A percentile compares a stretch with the other conserved stretches of the same genome.
Evolutionary conservation across 192 early-diverging fungal species (phyloP).

Genomic region (Entomortierella lignicola): DNA sequence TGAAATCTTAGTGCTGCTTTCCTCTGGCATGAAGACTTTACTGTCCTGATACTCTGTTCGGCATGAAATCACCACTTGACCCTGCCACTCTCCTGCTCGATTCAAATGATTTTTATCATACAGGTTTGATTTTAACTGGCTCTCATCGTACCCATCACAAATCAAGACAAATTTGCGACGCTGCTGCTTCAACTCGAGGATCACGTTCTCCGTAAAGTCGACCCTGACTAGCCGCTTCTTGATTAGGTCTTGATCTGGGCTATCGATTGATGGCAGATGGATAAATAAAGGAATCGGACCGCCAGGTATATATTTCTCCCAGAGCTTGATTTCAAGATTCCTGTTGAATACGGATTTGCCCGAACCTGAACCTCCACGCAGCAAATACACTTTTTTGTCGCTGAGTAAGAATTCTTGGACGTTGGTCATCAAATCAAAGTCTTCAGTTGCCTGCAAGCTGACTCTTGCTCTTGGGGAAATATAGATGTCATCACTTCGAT

Average conservation of each 20-base stretch:
- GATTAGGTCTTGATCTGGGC: neutral
- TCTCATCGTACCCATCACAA: constrained; percentile 20
- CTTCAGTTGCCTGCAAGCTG: neutral
- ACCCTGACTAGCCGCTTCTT: neutral
- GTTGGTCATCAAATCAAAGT: neutral
- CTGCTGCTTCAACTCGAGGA: neutral
- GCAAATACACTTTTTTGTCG: neutral
- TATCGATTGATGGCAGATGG: neutral
- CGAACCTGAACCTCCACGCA: constrained; percentile 12
- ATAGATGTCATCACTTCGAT: neutral
- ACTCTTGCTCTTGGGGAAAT: neutral
- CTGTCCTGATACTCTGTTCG: neutral
- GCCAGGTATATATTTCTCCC: neutral
- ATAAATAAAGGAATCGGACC: constrained; percentile 1
- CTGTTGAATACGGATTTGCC: constrained; percentile 11
- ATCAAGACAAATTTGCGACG: constrained; percentile 6
- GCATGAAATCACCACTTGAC: neutral
- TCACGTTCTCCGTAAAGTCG: neutral
- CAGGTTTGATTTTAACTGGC: constrained; percentile 1
- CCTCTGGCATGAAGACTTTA: too few species aligned
- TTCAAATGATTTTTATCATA: constrained; percentile 3
- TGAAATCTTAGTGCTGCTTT: neutral
- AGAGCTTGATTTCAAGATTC: neutral
- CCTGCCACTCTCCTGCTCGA: neutral
- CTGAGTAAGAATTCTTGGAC: neutral